Evolutionary conservation across 148 eudicot genomes (phyloP).

Genomic region (Vaccinium corymbosum): DNA sequence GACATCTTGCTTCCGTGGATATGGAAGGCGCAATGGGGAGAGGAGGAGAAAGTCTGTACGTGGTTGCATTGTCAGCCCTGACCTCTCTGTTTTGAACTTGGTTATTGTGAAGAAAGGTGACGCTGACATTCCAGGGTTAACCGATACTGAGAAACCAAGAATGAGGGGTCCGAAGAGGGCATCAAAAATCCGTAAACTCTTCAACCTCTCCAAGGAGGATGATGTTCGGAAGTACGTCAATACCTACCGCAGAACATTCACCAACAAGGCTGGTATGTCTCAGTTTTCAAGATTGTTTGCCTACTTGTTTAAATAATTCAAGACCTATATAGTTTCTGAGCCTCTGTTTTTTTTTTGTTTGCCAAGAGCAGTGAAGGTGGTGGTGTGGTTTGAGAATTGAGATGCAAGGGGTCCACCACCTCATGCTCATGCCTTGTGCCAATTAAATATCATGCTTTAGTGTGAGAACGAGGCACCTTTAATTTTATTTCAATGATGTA

Average conservation of each 20-base stretch:
- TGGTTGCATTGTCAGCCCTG: slow-evolving; percentile 15
- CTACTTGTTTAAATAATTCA: not conserved
- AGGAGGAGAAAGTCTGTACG: slow-evolving; percentile 15
- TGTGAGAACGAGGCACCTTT: not conserved
- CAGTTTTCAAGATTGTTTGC: not conserved
- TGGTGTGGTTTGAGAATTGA: not conserved
- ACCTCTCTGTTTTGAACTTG: slow-evolving; percentile 15
- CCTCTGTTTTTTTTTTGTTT: not conserved
- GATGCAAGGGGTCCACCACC: not conserved
- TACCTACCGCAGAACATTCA: slow-evolving; percentile 13
- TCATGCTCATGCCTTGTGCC: not conserved
- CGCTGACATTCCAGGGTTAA: slow-evolving; percentile 14
- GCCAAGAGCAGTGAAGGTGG: not conserved
- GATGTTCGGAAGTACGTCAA: slow-evolving; percentile 15
- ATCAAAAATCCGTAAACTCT: slow-evolving; percentile 13
- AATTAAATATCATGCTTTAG: not conserved
- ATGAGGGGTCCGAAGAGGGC: slow-evolving; percentile 17
- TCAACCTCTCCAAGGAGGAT: slow-evolving; percentile 12
- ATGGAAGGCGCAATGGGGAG: slow-evolving; percentile 16
- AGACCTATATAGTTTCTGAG: not conserved
- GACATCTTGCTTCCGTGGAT: slow-evolving; percentile 12
- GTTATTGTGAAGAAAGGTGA: slow-evolving; percentile 18
- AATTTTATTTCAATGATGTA: too few relatives aligned
- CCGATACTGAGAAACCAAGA: slow-evolving; percentile 11
- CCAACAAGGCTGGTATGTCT: slow-evolving; percentile 5